phyloP scores from a whole-genome alignment of 345 rosid genomes.

The Citrus unshiu region DNA sequence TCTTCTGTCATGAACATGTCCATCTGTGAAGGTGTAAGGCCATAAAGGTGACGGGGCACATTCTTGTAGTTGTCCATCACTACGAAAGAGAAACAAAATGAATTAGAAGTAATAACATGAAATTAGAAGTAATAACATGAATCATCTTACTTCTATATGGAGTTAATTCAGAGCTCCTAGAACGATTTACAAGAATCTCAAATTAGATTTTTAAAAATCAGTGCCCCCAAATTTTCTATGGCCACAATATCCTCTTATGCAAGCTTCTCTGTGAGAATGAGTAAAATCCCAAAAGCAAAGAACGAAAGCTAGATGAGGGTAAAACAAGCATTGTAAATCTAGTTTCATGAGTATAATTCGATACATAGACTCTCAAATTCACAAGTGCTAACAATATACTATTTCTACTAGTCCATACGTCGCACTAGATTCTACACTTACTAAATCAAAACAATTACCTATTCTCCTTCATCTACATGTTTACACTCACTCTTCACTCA shows the following conservation, averaged over 20 bases:
- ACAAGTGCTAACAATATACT: neutral
- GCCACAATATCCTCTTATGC: neutral
- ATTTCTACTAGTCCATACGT: neutral
- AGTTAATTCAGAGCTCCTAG: neutral
- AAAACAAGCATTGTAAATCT: neutral
- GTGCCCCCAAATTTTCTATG: neutral
- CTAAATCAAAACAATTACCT: neutral
- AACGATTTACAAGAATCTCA: neutral
- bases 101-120: constrained; percentile 1
- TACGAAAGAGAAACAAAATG: constrained; percentile 22
- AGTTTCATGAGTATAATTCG: neutral
- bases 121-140: constrained; percentile 3
- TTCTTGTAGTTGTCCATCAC: constrained; percentile 84
- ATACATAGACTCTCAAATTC: neutral
- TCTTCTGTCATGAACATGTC: constrained; percentile 91
- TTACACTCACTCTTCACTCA: neutral
- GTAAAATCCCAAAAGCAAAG: neutral
- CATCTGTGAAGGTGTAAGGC: constrained; percentile 79
- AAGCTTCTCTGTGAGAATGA: neutral
- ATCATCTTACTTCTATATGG: neutral
- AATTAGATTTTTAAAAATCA: neutral
- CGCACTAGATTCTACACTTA: neutral
- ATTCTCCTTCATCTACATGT: neutral
- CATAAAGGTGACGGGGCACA: constrained; percentile 73
- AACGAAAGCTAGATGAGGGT: neutral